These are phyloP conservation scores for Haplosporangium gracile DNA, from an alignment of 192 early-diverging fungal species.

Conservation along the genomic window DNA sequence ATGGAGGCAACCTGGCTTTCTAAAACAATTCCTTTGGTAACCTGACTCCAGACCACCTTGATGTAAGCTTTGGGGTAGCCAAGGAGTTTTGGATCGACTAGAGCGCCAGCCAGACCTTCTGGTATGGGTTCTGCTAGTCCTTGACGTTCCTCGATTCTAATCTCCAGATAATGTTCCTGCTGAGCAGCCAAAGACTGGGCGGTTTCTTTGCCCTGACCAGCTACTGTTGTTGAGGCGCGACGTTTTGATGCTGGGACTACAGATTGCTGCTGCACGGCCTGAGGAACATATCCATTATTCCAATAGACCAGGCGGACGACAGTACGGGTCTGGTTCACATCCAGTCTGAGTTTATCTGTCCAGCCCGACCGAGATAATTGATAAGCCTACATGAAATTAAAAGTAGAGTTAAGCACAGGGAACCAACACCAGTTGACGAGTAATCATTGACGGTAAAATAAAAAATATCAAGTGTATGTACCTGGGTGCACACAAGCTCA, in stretches of 20 bases:
- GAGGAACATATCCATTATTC: conserved; percentile 29
- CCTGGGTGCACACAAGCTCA: conserved; percentile 77
- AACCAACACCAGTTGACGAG: no score
- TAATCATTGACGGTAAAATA: no score
- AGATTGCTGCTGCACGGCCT: conserved; percentile 11
- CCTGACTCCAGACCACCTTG: conserved; percentile 58
- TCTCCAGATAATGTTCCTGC: conserved; percentile 50
- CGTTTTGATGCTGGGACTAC: conserved; percentile 24
- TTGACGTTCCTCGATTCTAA: conserved; percentile 42
- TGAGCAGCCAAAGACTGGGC: neutral
- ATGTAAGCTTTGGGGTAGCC: conserved; percentile 64
- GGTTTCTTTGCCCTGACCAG: conserved; percentile 6
- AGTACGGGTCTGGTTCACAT: conserved; percentile 49
- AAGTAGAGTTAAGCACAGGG: neutral
- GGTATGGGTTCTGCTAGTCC: conserved; percentile 24
- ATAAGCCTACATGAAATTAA: conserved; percentile 7
- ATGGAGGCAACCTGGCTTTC: conserved; percentile 12
- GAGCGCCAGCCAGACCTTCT: conserved; percentile 46
- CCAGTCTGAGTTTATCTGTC: conserved; percentile 61
- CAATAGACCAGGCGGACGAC: conserved; percentile 60
- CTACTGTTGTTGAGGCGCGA: conserved; percentile 18
- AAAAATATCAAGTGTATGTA: conserved; percentile 7
- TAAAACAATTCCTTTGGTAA: conserved; percentile 30
- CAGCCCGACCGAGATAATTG: conserved; percentile 57
- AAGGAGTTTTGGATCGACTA: conserved; percentile 56